Percentiles rank a stretch among this genome's conserved stretches.
These are phyloP conservation scores for Talaromyces funiculosus DNA, from an alignment of 2,329 filamentous ascomycete species.

Conservation along the genomic window DNA sequence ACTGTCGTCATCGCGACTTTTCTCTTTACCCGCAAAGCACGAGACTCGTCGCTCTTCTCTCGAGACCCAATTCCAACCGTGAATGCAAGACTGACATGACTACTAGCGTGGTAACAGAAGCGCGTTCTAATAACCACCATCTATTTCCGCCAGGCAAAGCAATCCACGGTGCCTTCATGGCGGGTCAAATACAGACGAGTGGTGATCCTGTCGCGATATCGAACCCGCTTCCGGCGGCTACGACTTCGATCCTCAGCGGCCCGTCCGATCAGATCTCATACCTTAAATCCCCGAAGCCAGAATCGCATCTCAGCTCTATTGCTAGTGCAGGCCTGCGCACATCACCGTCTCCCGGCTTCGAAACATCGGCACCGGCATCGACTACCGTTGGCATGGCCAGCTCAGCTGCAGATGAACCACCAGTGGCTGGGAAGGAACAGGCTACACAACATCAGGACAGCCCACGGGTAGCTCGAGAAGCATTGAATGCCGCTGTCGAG, in stretches of 20 bases:
- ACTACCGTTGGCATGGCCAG: constrained; percentile 31
- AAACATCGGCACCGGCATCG: constrained; percentile 30
- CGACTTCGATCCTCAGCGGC: constrained; percentile 26
- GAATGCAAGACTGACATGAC: constrained; percentile 30
- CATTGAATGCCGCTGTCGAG: constrained; percentile 30
- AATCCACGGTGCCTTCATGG: constrained; percentile 36
- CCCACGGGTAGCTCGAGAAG: constrained; percentile 39
- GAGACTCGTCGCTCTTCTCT: not conserved
- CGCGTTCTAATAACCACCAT: constrained; percentile 23
- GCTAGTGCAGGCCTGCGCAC: constrained; percentile 38
- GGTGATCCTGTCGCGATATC: constrained; percentile 37
- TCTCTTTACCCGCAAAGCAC: not conserved
- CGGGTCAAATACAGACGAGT: constrained; percentile 38
- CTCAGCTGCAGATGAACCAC: constrained; percentile 46
- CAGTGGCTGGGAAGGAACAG: constrained; percentile 29
- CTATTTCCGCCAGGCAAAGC: constrained; percentile 27
- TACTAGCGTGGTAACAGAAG: constrained; percentile 24
- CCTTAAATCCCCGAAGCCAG: constrained; percentile 30
- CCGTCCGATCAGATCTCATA: constrained; percentile 29
- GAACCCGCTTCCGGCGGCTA: constrained; percentile 27
- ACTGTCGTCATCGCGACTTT: not conserved
- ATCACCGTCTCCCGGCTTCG: constrained; percentile 27
- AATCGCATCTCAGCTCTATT: constrained; percentile 36
- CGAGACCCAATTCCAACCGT: not conserved
- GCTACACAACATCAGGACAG: constrained; percentile 24